Conservation (phyloP, 2,329 filamentous ascomycete species). For the Sclerotinia nivalis region DNA sequence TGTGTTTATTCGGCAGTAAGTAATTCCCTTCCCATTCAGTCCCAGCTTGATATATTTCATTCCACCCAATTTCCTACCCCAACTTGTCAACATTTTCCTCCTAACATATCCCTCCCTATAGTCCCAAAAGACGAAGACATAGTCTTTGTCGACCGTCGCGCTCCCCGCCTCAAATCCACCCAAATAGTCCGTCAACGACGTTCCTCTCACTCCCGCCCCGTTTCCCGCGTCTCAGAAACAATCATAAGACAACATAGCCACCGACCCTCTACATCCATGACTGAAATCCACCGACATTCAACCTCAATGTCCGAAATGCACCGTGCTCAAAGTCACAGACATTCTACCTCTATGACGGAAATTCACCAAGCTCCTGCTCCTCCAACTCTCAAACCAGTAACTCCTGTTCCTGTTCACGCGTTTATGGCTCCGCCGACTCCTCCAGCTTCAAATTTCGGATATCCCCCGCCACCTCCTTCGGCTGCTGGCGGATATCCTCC, state of each 20-base stretch:
- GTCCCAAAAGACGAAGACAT: conserved; percentile 23
- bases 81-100: no score
- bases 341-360: conserved; percentile 6
- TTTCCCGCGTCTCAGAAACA: conserved; percentile 22
- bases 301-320: conserved; percentile 4
- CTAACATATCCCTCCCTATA: conserved; percentile 2
- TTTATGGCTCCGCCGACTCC: background rate
- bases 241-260: conserved; percentile 16
- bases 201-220: conserved; percentile 3
- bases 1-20: conserved; percentile 16
- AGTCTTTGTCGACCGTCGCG: conserved; percentile 20
- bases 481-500: background rate
- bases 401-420: background rate
- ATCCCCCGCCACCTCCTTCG: background rate
- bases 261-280: conserved; percentile 6
- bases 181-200: conserved; percentile 1
- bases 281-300: conserved; percentile 14
- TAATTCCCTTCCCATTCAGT: background rate
- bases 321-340: background rate
- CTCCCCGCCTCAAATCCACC: conserved; percentile 9
- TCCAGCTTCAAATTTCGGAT: background rate
- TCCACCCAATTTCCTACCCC: background rate
- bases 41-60: background rate
- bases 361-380: conserved; percentile 8
- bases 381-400: background rate